Base-by-base conservation (phyloP, 148 eudicot species). In the Cornus controversa region DNA sequence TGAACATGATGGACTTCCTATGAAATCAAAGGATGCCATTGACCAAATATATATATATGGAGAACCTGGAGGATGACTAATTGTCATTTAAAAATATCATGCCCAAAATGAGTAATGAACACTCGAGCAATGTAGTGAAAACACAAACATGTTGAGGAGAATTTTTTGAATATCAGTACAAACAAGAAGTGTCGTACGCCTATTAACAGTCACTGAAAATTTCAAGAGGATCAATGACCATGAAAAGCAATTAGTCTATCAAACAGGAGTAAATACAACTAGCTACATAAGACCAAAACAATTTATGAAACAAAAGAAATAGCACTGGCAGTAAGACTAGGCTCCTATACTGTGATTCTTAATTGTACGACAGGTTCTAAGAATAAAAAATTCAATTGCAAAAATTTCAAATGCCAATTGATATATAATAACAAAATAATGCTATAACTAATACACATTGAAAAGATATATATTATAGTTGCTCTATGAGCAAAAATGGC, bases 401-500 rank as follows among this genome's bases (percentile, higher is more conserved):
- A 36, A 28, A 25, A 60, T 6, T 24, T 28, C 66, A 74, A 60
- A 37, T 60, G 15, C n/a, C 7, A 14, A 34, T 34, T 14, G 22
- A 23, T 34, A 34, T 29, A 14, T 24, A 73, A 29, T 22, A 47
- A 73, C 27, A 45, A 31, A 54, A 9, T 53, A 72, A 64, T 60
- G 31, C 29, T 34, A 58, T 15, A 40, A 50, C 36, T 9, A 8
- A 53, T 72, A 20, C 54, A 14, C 24, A 13, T 36, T 34, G 13
- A 62, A 47, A 34, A 74, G 6, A 74, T 25, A 58, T 13, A 27
- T 25, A 50, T 53, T n/a, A 71, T 57, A 22, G 20, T 25, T 24
- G 9, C 15, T 63, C 34, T 5, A 10, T 73, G 69, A 60, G 68
- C 29, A 74, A 75, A 50, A 77, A 79, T 10, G 54, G 50, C 47